Conservation (phyloP, 2,329 filamentous ascomycete species). For the Xylariaceae sp. region DNA sequence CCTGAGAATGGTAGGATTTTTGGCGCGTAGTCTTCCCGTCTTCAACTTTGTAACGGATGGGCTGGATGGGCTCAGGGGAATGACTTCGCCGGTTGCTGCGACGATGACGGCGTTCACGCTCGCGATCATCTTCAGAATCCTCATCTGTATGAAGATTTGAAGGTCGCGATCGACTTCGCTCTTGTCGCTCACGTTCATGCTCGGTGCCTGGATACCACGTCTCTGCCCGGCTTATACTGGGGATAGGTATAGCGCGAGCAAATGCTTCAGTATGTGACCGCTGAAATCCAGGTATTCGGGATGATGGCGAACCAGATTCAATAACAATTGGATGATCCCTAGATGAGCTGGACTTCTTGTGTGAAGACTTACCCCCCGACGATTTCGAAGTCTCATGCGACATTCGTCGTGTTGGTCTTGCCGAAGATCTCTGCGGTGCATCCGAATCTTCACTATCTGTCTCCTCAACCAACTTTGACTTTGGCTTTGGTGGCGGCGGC, state of each 20-base stretch:
- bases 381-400: constrained; percentile 28
- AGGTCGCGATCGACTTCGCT: constrained; percentile 13
- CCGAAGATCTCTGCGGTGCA: constrained; percentile 21
- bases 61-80: constrained; percentile 24
- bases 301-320: constrained; percentile 16
- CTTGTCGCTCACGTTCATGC: constrained; percentile 21
- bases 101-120: constrained; percentile 22
- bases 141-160: constrained; percentile 18
- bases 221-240: constrained; percentile 18
- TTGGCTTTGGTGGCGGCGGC: constrained; percentile 23
- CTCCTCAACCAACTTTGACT: too few relatives aligned
- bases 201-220: constrained; percentile 23
- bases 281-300: constrained; percentile 19
- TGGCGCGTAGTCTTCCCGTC: constrained; percentile 13
- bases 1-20: constrained; percentile 15
- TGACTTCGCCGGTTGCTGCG: constrained; percentile 19
- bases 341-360: constrained; percentile 25
- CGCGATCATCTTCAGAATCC: constrained; percentile 25
- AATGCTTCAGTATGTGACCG: constrained; percentile 26
- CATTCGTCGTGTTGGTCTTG: constrained; percentile 24
- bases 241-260: constrained; percentile 19
- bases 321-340: constrained; percentile 22
- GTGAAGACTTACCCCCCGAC: constrained; percentile 28
- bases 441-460: constrained; percentile 25
- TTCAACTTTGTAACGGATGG: constrained; percentile 12